Conservation (phyloP, 352 stramenopile species). For the Phytophthora pluvialis region DNA sequence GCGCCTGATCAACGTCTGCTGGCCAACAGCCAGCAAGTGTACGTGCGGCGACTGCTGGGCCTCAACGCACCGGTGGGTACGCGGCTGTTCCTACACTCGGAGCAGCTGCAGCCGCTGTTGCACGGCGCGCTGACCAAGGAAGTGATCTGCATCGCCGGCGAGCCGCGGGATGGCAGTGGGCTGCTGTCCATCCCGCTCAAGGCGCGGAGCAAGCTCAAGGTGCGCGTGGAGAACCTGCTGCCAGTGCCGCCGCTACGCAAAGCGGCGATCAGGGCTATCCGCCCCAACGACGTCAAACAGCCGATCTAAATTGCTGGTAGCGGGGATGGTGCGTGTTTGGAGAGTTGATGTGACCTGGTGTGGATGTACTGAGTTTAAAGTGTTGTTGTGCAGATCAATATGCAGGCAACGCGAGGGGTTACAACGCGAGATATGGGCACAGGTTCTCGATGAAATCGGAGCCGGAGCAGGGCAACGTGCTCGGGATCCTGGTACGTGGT, state of each 20-base stretch:
- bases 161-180: conserved; percentile 18
- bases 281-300: conserved; percentile 90
- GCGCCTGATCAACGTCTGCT: conserved; percentile 24
- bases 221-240: conserved; percentile 93
- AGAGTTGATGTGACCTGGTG: too few relatives aligned
- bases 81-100: conserved; percentile 89
- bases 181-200: conserved; percentile 43
- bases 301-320: conserved; percentile 88
- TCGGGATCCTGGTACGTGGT: conserved; percentile 71
- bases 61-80: conserved; percentile 79
- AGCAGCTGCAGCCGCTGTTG: conserved; percentile 87
- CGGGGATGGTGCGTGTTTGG: conserved; percentile 65
- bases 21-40: conserved; percentile 58
- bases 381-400: conserved; percentile 79
- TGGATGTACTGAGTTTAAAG: too few relatives aligned
- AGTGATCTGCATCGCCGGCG: conserved; percentile 27
- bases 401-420: conserved; percentile 90
- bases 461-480: conserved; percentile 90
- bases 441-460: conserved; percentile 90
- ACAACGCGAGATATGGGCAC: conserved; percentile 68
- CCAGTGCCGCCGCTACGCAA: conserved; percentile 88
- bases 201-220: conserved; percentile 62
- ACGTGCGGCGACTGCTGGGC: conserved; percentile 84
- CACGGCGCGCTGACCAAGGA: conserved; percentile 81
- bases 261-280: conserved; percentile 86